Evolutionary conservation across 192 early-diverging fungal species (phyloP), one percentile per base, ranked within the genome.

Genomic region (Podila epicladia): DNA sequence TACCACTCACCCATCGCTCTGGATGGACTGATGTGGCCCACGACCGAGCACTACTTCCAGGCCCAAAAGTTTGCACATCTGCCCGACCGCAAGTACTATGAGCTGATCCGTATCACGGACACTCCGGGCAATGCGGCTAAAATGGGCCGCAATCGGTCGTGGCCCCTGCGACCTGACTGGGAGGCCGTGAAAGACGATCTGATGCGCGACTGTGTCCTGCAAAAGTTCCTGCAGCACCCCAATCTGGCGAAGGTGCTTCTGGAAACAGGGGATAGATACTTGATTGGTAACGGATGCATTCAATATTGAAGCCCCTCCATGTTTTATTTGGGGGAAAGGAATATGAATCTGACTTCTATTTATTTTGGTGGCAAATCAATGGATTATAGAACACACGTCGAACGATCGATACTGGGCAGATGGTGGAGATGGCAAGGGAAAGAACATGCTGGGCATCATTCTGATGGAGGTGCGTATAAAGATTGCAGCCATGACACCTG

Each of bases 31-130:
- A 26, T 45, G 37, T 86, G 83, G 78, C 82, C 77, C 5, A 82
- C 83, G 4, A 84, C 85, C 4, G 85, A 86, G 45, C 83, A 86
- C 55, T 86, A 86, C 55, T 86, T 83, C 51, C 84, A 85, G 64
- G 84, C 73, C 26, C 69, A 71, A 70, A 76, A 75, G 73, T 85
- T 84, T 76, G 72, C 72, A 0, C 68, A 68, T 19, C 11, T 65
- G 5, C 38, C 62, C 2, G 67, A 63, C 41, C 19, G 63, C 8
- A 15, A 83, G 45, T 75, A 79, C 62, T 71, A 72, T 0, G 64
- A 82, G 48, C 37, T 62, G 48, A 73, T 86, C 31, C 76, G 82
- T 5, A 45, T 48, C 0, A 29, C 67, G 0, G 24, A 62, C 1
- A 63, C 71, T 0, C 74, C 88, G 0, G 48, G 86, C 4, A 70